A percentile compares a stretch with the other conserved stretches of the same genome.
phyloP scores from a whole-genome alignment of 352 stramenopile genomes.

The Phytopythium mirpurense region DNA sequence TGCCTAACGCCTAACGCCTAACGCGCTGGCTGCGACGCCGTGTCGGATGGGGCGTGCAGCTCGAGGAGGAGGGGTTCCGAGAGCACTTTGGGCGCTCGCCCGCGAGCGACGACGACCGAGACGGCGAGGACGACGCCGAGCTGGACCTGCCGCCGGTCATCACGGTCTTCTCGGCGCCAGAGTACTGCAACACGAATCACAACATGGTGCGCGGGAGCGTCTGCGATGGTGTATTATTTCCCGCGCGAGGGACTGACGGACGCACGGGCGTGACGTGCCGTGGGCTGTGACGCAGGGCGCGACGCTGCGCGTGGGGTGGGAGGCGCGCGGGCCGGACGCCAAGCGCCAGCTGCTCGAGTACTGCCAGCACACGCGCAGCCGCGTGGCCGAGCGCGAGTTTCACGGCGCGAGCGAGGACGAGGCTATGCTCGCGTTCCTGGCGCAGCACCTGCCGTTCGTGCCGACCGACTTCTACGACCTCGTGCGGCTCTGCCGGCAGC shows the following conservation, averaged over 20 bases:
- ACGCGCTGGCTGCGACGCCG: no score
- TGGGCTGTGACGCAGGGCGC: constrained; percentile 40
- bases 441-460: constrained; percentile 62
- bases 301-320: constrained; percentile 61
- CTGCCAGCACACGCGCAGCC: constrained; percentile 65
- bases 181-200: constrained; percentile 83
- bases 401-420: constrained; percentile 46
- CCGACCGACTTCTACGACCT: constrained; percentile 78
- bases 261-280: no score
- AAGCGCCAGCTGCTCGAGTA: constrained; percentile 39
- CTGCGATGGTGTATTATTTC: no score
- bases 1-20: no score
- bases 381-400: constrained; percentile 47
- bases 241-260: background rate
- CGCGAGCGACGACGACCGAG: constrained; percentile 6
- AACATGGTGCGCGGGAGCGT: constrained; percentile 36
- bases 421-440: constrained; percentile 44
- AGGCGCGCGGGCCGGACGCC: constrained; percentile 16
- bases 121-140: constrained; percentile 8
- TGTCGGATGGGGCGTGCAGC: constrained; percentile 6
- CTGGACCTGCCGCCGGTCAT: constrained; percentile 48
- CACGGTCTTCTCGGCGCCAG: constrained; percentile 78
- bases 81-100: constrained; percentile 50
- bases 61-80: constrained; percentile 72
- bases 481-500: constrained; percentile 50